phyloP scores from a whole-genome alignment of 164 flowering plant genomes.

The Hamamelis virginiana region DNA sequence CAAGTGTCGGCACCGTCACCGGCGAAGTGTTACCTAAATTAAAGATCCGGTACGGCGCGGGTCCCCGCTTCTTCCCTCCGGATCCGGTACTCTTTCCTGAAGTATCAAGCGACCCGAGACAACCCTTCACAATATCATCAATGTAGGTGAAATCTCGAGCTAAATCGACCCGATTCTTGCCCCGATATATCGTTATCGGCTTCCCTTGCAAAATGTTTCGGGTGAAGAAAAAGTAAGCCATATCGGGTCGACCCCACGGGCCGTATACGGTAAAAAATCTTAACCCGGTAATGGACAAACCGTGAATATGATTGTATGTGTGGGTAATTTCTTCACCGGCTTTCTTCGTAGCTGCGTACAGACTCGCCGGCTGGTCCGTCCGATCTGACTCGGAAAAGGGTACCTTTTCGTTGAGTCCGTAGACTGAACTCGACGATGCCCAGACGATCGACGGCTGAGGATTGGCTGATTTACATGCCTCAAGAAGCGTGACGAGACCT shows the following conservation, averaged over 20 bases:
- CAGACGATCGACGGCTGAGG: slow-evolving; percentile 77
- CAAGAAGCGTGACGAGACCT: slow-evolving; percentile 65
- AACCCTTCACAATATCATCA: slow-evolving; percentile 73
- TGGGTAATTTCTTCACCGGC: slow-evolving; percentile 76
- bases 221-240: slow-evolving; percentile 82
- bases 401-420: slow-evolving; percentile 63
- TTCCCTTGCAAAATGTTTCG: slow-evolving; percentile 68
- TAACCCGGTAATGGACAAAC: slow-evolving; percentile 64
- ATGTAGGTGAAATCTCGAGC: slow-evolving; percentile 74
- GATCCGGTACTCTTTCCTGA: slow-evolving; percentile 71
- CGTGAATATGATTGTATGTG: slow-evolving; percentile 70
- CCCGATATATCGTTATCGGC: slow-evolving; percentile 71
- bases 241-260: slow-evolving; percentile 76
- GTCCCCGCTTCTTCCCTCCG: slow-evolving; percentile 64
- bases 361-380: slow-evolving; percentile 72
- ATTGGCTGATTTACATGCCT: slow-evolving; percentile 60
- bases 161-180: slow-evolving; percentile 64
- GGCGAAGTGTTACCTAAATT: slow-evolving; percentile 80
- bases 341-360: slow-evolving; percentile 79
- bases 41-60: slow-evolving; percentile 69
- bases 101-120: slow-evolving; percentile 63
- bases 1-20: slow-evolving; percentile 70
- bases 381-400: slow-evolving; percentile 76
- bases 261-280: slow-evolving; percentile 81
- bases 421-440: slow-evolving; percentile 86